Conservation (phyloP, 805 yeast species). For the Maudiozyma turicensis region DNA sequence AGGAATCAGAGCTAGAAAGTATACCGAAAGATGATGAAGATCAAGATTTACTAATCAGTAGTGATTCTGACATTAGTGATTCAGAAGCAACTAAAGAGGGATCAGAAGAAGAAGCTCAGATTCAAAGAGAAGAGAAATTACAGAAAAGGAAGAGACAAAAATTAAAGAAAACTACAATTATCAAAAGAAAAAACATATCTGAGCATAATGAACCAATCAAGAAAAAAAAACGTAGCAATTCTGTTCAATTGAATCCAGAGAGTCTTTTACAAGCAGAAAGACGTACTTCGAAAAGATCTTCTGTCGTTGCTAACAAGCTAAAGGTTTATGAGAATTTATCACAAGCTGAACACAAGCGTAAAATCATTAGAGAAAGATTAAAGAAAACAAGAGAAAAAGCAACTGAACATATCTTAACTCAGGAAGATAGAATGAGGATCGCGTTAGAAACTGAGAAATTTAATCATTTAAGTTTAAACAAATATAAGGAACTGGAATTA, state of each 20-base stretch:
- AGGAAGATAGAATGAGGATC: conserved; percentile 46
- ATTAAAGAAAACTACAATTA: conserved; percentile 24
- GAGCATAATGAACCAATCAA: conserved; percentile 15
- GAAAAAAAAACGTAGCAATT: conserved; percentile 12
- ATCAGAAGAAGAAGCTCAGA: conserved; percentile 55
- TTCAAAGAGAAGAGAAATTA: conserved; percentile 34
- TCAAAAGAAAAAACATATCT: conserved; percentile 24
- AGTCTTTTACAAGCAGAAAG: conserved; percentile 44
- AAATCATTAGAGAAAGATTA: conserved; percentile 33
- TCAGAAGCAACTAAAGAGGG: conserved; percentile 34
- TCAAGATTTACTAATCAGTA: conserved; percentile 25
- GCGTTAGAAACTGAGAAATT: conserved; percentile 79
- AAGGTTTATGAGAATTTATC: conserved; percentile 66
- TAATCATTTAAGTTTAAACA: conserved; percentile 62
- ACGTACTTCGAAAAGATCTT: conserved; percentile 65
- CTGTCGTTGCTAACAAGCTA: conserved; percentile 69
- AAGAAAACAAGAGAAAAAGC: conserved; percentile 40
- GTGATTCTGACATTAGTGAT: conserved; percentile 23
- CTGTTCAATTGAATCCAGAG: conserved; percentile 37
- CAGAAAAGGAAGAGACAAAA: conserved; percentile 17
- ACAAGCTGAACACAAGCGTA: conserved; percentile 53
- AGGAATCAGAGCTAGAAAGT: conserved; percentile 12
- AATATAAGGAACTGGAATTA: conserved; percentile 76
- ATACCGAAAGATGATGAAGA: conserved; percentile 14
- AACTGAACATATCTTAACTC: conserved; percentile 31